Evolutionary conservation across 169 alveolate species (phyloP), one percentile per base, ranked within the genome.

Genomic region (Plasmodium cynomolgi): DNA sequence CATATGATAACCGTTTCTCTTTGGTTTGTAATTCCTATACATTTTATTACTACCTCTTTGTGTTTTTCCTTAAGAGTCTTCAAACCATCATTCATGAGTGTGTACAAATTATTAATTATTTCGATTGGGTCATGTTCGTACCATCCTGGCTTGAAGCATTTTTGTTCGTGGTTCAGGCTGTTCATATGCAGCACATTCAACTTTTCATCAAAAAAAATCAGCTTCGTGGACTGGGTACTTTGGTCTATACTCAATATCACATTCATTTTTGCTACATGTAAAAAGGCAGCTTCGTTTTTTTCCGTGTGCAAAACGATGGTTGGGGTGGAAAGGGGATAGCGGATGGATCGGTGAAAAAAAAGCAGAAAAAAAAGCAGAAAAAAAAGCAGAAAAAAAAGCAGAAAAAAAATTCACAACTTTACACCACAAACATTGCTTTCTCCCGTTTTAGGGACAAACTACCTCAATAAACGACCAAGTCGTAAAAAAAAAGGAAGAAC

Each of bases 181-280:
- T 96, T 83, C 50, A 92, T 47, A 8, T 96, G 91, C 7, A 96
- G 83, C n/a, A 82, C 74, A 5, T 95, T 84, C 88, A 96, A 71
- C 26, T 83, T 79, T 5, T 91, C 92, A 79, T 97, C 97, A 74
- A 95, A 97, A 88, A 97, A 86, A 31, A 96, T 83, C 84, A 97
- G 92, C 74, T 98, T 77, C 20, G 98, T 97, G 6, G 98, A 97
- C 79, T 97, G 98, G 73, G 98, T 97, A 62, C 98, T 98, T 73
- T 97, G 97, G 84, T 97, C 98, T 29, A 97, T 94, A 47, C 97
- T 94, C 29, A 93, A 96, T 44, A 96, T 84, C 3, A 96, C 95
- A 77, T 93, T 95, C 96, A 96, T 88, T 54, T 73, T 84, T 0
- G 29, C 13, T 5, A 23, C 1, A 8, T 62, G 6, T 41, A 41